Conservation (phyloP, 371 early-diverging fungal species). For the Syncephalastrum contaminatum region DNA sequence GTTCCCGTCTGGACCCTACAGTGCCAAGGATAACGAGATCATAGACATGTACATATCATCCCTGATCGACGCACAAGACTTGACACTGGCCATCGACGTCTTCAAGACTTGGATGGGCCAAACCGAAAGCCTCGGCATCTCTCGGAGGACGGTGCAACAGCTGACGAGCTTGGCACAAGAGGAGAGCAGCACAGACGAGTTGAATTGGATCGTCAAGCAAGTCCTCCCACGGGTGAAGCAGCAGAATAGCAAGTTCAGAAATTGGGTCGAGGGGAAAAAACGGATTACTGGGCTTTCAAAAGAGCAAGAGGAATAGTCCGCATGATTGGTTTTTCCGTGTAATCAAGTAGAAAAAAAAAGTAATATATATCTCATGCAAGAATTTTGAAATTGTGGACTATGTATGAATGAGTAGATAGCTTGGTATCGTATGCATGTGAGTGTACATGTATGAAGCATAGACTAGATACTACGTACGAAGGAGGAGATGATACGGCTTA, state of each 20-base stretch:
- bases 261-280: not conserved
- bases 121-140: not conserved
- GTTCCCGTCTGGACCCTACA: conserved; percentile 48
- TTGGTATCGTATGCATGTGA: not conserved
- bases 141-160: conserved; percentile 2
- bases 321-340: no score
- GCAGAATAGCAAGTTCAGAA: conserved; percentile 12
- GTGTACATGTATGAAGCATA: no score
- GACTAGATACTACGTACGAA: no score
- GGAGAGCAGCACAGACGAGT: conserved; percentile 12
- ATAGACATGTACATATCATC: conserved; percentile 40
- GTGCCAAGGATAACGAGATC: conserved; percentile 32
- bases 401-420: not conserved
- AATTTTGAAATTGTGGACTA: no score
- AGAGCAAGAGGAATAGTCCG: no score
- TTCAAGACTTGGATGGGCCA: conserved; percentile 31
- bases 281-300: no score
- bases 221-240: conserved; percentile 11
- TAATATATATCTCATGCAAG: not conserved
- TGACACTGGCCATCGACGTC: conserved; percentile 42
- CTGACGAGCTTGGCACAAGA: conserved; percentile 15
- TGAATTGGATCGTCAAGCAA: conserved; percentile 14
- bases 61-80: conserved; percentile 36
- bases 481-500: no score
- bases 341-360: conserved; percentile 1